Conservation (phyloP, 139 green algal genomes). For the Chloropicon primus region DNA sequence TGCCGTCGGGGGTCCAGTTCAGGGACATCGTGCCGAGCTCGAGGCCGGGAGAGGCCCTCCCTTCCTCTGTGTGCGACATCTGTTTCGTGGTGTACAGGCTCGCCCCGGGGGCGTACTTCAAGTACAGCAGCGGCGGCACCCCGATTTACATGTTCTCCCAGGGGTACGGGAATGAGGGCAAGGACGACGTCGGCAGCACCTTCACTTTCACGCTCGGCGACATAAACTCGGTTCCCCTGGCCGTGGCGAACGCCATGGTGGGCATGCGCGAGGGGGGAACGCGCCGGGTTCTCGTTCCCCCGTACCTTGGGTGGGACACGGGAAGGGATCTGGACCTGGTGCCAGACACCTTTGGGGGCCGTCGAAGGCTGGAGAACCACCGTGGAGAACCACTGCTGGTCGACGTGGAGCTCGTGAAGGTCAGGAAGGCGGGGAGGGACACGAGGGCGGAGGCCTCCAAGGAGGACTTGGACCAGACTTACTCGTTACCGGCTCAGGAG, state of each 20-base stretch:
- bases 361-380: slow-evolving; percentile 32
- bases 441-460: neutral
- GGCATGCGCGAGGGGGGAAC: slow-evolving; percentile 44
- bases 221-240: slow-evolving; percentile 22
- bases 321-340: slow-evolving; percentile 14
- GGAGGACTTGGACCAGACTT: neutral
- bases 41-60: neutral
- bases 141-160: slow-evolving; percentile 45
- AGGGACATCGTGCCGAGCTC: slow-evolving; percentile 29
- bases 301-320: slow-evolving; percentile 34
- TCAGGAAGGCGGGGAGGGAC: neutral
- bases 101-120: slow-evolving; percentile 48
- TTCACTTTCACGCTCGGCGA: slow-evolving; percentile 42
- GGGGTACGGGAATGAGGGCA: slow-evolving; percentile 45
- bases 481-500: too few relatives aligned
- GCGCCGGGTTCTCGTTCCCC: slow-evolving; percentile 41
- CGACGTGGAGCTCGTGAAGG: slow-evolving; percentile 29
- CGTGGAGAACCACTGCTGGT: slow-evolving; percentile 45
- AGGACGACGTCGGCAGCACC: slow-evolving; percentile 30
- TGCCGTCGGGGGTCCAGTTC: slow-evolving; percentile 20
- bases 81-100: slow-evolving; percentile 52
- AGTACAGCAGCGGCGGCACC: slow-evolving; percentile 49
- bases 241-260: slow-evolving; percentile 28
- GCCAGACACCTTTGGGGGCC: slow-evolving; percentile 37
- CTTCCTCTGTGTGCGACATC: slow-evolving; percentile 19